Evolutionary conservation across 495 filamentous ascomycete genomes (phyloP).

Genomic region (Lepidopterella palustris): DNA sequence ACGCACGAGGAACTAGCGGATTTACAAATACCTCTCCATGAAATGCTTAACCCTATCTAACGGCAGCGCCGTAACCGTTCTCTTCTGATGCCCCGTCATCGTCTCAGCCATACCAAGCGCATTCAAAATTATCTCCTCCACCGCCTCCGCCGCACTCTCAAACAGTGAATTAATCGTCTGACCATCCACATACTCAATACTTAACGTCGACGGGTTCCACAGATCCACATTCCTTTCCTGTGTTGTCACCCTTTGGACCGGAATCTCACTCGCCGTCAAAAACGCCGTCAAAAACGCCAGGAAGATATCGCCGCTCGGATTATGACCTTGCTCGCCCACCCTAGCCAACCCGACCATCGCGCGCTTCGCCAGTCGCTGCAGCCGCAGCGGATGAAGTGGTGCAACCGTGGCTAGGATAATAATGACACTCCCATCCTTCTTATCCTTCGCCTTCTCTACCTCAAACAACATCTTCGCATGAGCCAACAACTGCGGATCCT

Average conservation of each 20-base stretch:
- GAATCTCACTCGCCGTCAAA: conserved; percentile 43
- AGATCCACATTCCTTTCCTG: conserved; percentile 6
- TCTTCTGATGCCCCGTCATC: conserved; percentile 38
- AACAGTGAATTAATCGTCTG: conserved; percentile 46
- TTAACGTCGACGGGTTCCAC: conserved; percentile 36
- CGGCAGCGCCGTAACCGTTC: conserved; percentile 41
- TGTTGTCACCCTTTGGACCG: conserved; percentile 29
- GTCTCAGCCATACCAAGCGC: conserved; percentile 46
- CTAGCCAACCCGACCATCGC: conserved; percentile 46
- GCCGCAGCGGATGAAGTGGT: conserved; percentile 45
- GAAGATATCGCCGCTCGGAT: conserved; percentile 49
- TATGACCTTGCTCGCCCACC: conserved; percentile 46
- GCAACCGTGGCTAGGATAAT: conserved; percentile 48
- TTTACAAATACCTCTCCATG: conserved; percentile 40
- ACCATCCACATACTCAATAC: conserved; percentile 42
- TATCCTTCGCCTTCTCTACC: conserved; percentile 28
- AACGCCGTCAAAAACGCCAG: conserved; percentile 45
- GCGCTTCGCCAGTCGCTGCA: conserved; percentile 48
- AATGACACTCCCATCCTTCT: conserved; percentile 51
- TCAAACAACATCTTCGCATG: conserved; percentile 11
- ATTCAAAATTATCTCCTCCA: conserved; percentile 51
- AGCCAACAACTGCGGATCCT: conserved; percentile 20
- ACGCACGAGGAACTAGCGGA: not conserved
- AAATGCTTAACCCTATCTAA: conserved; percentile 43
- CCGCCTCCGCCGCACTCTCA: conserved; percentile 45